A percentile compares a stretch with the other conserved stretches of the same genome.
These are phyloP conservation scores for Odontarrhena argentea DNA, from an alignment of 345 rosid genomes.

Conservation along the genomic window DNA sequence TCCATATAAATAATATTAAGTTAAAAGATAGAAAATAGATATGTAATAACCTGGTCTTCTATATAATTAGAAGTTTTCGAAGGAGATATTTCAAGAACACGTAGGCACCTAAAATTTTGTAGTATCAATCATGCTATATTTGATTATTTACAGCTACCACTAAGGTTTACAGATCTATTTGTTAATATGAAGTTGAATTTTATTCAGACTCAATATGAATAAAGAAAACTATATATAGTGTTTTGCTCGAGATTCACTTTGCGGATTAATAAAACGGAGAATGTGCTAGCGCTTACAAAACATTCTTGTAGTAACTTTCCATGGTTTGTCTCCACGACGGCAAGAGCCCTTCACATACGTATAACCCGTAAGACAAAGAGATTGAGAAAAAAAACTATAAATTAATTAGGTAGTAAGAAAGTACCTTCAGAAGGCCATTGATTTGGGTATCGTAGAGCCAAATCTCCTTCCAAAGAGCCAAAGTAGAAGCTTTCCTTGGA, in stretches of 20 bases:
- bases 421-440: slow-evolving; percentile 83
- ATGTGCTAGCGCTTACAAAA: slow-evolving; percentile 50
- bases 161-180: slow-evolving; percentile 6
- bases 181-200: background rate
- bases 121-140: background rate
- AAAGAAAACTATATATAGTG: background rate
- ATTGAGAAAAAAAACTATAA: background rate
- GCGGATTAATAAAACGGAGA: background rate
- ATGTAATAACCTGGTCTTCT: background rate
- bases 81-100: slow-evolving; percentile 7
- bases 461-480: slow-evolving; percentile 55
- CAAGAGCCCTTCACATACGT: slow-evolving; percentile 58
- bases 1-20: background rate
- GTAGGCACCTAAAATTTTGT: background rate
- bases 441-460: slow-evolving; percentile 47
- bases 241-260: background rate
- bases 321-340: slow-evolving; percentile 76
- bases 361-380: slow-evolving; percentile 10
- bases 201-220: no score
- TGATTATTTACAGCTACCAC: background rate
- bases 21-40: background rate
- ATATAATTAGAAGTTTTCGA: background rate
- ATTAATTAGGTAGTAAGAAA: background rate
- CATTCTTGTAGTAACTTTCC: slow-evolving; percentile 58
- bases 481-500: slow-evolving; percentile 74